Evolutionary conservation across 176 grass and related monocot species (phyloP), one percentile per base, ranked within the genome.

Genomic region (Pontederia paniculata): DNA sequence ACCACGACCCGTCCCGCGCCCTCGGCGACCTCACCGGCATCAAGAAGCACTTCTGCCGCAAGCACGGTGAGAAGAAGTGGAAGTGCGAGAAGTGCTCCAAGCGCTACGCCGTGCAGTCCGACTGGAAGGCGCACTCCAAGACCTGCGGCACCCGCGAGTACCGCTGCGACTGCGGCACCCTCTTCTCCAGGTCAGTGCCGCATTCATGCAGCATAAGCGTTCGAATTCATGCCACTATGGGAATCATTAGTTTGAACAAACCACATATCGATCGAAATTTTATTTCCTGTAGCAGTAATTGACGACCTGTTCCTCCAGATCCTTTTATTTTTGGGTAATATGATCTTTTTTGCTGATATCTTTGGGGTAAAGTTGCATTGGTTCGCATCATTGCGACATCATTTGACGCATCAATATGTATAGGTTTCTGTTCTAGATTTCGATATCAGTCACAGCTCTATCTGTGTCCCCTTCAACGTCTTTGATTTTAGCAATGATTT

Each of bases 31-130:
- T 98, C 21, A 98, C 93, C 9, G 93, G 93, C n/a, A 84, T 98
- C 80, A 98, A 98, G 74, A 98, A 98, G 87, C 93, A 98, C 72
- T 98, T 98, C 65, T 98, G 77, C 78, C 87, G 93, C 67, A 98
- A 98, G 77, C 93, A 98, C 55, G 93, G 93, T 52, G 93, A 98
- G 86, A 98, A 98, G 83, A 98, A 88, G 72, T 98, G 93, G 93
- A 98, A 98, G 77, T 98, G 93, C 23, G 86, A 91, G 23, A 98
- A 98, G 75, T 98, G 93, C 83, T 75, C 86, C 53, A 98, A 98
- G 83, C 80, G 86, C 70, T 98, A 98, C 70, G 93, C 93, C 28
- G 93, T 98, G 3, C 93, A 91, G 69, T 98, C 93, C 0, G 93
- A 98, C 75, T 91, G 83, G 86, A 98, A 98, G 86, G 93, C 93